Base-by-base conservation (phyloP, 2,329 filamentous ascomycete genomes). In the Diaporthe sp. region DNA sequence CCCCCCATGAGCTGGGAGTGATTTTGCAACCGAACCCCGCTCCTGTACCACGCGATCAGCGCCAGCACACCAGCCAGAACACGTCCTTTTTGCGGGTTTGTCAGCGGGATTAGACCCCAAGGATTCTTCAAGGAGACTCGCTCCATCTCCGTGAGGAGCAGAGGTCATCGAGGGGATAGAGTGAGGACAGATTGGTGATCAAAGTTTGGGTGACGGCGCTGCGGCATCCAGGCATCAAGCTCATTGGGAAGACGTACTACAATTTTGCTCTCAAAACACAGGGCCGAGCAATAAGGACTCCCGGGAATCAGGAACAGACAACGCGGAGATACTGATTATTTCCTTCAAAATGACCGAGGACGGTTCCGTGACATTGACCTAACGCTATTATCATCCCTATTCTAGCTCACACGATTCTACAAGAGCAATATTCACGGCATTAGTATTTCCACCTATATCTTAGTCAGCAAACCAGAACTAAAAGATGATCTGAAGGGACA, bases 41-140 rank as follows among this genome's bases (percentile, higher is more conserved):
- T 68, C 45, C 45, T 68, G 64, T 68, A 8, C 47, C 9, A 68
- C 64, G 22, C 33, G 3, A 28, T 25, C 64, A 38, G 64, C n/a
- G n/a, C 64, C 61, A 35, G 22, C 42, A 52, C 30, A 67, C 22
- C 30, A 22, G 61, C 45, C 64, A 52, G 33, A n/a, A 8, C 45
- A 38, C 22, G 13, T 19, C 1, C 45, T 17, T 33, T 30, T 30
- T 22, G n/a, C 33, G 40, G 3, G 9, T 9, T 4, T 15, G 15
- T 8, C 33, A n/a, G 35, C 25, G n/a, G 33, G 64, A 17, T 4
- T n/a, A 54, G 28, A 54, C 17, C 4, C 38, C 30, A 38, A 38
- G 61, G 12, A 33, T 19, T 13, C 28, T 6, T 1, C 28, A 7
- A 17, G 6, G 33, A 54, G 33, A 52, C 4, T 15, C 19, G 12